These are phyloP conservation scores for Capronia coronata DNA, from an alignment of 2,329 filamentous ascomycete genomes.

Conservation along the genomic window DNA sequence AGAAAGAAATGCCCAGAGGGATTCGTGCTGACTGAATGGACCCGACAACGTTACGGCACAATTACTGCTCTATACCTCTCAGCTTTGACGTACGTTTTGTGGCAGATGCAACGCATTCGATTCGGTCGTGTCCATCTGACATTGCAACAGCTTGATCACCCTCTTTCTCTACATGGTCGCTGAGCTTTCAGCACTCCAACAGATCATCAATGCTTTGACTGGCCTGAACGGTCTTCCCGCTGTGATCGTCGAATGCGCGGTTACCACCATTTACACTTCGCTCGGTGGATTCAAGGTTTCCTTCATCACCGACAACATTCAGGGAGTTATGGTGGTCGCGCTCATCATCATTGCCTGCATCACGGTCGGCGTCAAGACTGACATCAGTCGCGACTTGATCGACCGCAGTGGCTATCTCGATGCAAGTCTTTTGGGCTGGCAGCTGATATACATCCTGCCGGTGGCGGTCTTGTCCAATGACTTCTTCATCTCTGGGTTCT, in stretches of 20 bases:
- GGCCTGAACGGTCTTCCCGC: slow-evolving; percentile 67
- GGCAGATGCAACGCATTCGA: background rate
- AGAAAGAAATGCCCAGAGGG: slow-evolving; percentile 73
- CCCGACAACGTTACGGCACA: slow-evolving; percentile 67
- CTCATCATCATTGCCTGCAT: slow-evolving; percentile 71
- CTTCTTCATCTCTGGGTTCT: slow-evolving; percentile 79
- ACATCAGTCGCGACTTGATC: slow-evolving; percentile 64
- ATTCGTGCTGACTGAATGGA: slow-evolving; percentile 81
- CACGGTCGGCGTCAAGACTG: slow-evolving; percentile 66
- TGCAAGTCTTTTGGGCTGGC: slow-evolving; percentile 68
- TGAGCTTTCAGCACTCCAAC: slow-evolving; percentile 72
- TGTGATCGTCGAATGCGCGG: slow-evolving; percentile 67
- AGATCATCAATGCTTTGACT: slow-evolving; percentile 68
- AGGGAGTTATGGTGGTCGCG: slow-evolving; percentile 68
- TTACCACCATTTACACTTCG: slow-evolving; percentile 79
- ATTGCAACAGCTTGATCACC: slow-evolving; percentile 54
- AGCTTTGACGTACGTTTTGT: slow-evolving; percentile 56
- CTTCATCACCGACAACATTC: slow-evolving; percentile 75
- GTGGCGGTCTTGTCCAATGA: slow-evolving; percentile 76
- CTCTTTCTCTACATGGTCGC: slow-evolving; percentile 83
- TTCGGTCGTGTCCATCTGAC: slow-evolving; percentile 7
- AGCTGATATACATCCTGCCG: slow-evolving; percentile 76
- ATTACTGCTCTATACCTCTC: slow-evolving; percentile 66
- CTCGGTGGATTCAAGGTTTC: slow-evolving; percentile 77
- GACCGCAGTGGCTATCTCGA: slow-evolving; percentile 63